Conservation (phyloP, 2,329 filamentous ascomycete species). For the Colletotrichum abscissum region DNA sequence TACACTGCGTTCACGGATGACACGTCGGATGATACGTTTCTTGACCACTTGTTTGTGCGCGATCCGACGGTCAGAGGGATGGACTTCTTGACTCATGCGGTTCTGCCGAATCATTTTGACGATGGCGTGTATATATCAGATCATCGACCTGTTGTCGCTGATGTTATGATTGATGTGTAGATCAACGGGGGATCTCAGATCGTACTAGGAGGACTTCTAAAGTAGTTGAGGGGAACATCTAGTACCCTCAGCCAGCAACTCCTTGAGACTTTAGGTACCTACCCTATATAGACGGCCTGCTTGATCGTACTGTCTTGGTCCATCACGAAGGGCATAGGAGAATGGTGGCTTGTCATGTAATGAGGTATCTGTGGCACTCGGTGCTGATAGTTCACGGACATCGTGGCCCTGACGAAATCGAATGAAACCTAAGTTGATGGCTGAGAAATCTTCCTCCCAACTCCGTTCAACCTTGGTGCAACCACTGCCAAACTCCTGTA, state of each 20-base stretch:
- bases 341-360: too few relatives aligned
- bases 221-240: neutral
- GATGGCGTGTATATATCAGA: constrained; percentile 47
- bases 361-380: neutral
- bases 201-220: rapidly evolving
- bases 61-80: constrained; percentile 37
- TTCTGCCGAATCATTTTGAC: constrained; percentile 41
- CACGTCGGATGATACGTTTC: constrained; percentile 22
- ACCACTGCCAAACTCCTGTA: neutral
- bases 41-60: constrained; percentile 47
- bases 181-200: neutral
- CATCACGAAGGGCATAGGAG: too few relatives aligned
- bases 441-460: neutral
- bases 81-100: constrained; percentile 40
- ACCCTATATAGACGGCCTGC: too few relatives aligned
- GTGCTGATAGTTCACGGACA: neutral
- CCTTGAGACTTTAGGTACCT: too few relatives aligned
- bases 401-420: neutral
- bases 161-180: constrained; percentile 31
- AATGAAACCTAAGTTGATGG: neutral
- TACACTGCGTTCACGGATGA: constrained; percentile 45
- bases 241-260: too few relatives aligned
- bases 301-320: too few relatives aligned
- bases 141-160: constrained; percentile 45
- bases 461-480: neutral